Percentiles rank a stretch among this genome's conserved stretches.
phyloP scores from a whole-genome alignment of 2,329 filamentous ascomycete genomes.

The Trichoderma brevicompactum region DNA sequence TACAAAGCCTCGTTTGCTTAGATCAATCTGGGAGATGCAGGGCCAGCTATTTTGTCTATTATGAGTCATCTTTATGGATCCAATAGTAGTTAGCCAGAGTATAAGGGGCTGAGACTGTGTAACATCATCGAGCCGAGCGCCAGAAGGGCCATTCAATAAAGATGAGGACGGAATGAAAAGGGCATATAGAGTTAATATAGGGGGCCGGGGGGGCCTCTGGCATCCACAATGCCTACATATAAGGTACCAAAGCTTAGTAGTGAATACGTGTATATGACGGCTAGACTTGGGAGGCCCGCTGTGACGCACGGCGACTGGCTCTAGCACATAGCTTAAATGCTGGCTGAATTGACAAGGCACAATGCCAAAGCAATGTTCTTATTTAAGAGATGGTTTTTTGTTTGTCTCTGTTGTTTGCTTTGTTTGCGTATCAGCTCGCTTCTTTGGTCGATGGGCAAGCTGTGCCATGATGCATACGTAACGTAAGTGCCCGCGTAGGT shows the following conservation, averaged over 20 bases:
- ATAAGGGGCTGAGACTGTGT: too few relatives aligned
- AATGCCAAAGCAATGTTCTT: neutral
- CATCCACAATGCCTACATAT: neutral
- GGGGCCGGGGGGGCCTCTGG: neutral
- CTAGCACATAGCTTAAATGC: neutral
- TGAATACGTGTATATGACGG: constrained; percentile 5
- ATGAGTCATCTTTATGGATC: too few relatives aligned
- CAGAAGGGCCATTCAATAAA: too few relatives aligned
- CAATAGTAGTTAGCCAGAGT: too few relatives aligned
- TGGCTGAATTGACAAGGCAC: neutral
- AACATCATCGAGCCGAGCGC: too few relatives aligned
- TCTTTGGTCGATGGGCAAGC: neutral
- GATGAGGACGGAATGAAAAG: neutral
- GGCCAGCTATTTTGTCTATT: neutral
- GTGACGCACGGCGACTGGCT: constrained; percentile 13
- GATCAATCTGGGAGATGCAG: neutral
- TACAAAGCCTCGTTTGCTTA: neutral
- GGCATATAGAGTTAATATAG: neutral
- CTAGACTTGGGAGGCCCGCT: constrained; percentile 6
- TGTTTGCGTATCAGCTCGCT: neutral
- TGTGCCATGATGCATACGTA: constrained; percentile 6
- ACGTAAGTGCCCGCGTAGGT: neutral
- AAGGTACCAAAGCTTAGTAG: neutral
- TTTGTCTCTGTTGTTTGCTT: neutral
- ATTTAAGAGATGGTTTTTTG: neutral